phyloP scores from a whole-genome alignment of 176 grass and related monocot species.

The Pontederia paniculata region DNA sequence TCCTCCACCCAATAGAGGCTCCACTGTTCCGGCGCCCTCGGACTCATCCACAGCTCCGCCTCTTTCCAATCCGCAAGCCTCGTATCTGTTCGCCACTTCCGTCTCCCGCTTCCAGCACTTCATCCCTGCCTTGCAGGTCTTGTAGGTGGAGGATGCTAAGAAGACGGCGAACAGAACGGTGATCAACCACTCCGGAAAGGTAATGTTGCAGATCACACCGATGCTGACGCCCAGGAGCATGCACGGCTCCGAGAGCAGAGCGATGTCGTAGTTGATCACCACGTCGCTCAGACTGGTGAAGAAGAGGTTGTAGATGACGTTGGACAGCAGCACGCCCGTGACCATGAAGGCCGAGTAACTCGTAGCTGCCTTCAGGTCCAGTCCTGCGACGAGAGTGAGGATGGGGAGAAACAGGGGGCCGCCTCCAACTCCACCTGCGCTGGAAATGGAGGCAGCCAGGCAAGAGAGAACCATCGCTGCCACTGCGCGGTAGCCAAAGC shows the following conservation, averaged over 20 bases:
- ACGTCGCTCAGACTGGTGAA: not conserved
- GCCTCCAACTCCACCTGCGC: conserved; percentile 53
- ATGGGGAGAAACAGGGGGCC: conserved; percentile 76
- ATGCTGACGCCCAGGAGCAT: conserved; percentile 73
- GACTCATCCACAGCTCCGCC: not conserved
- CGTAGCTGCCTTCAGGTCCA: conserved; percentile 53
- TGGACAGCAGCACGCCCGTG: conserved; percentile 41
- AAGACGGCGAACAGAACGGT: conserved; percentile 48
- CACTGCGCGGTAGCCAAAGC: conserved; percentile 5
- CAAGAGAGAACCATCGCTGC: conserved; percentile 42
- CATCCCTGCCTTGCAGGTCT: conserved; percentile 48
- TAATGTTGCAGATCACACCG: conserved; percentile 67
- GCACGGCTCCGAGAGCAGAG: conserved; percentile 58
- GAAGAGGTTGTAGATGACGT: conserved; percentile 54
- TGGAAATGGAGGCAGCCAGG: conserved; percentile 52
- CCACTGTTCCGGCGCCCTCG: conserved; percentile 1
- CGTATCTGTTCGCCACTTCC: conserved; percentile 10
- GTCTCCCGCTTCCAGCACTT: conserved; percentile 47
- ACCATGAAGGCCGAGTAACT: conserved; percentile 71
- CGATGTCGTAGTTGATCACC: conserved; percentile 36
- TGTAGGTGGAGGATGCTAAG: conserved; percentile 52
- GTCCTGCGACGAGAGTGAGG: conserved; percentile 46
- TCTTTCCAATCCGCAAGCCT: not conserved
- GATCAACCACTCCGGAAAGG: conserved; percentile 90
- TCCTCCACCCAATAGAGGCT: conserved; percentile 26